Evolutionary conservation across 2,329 filamentous ascomycete genomes (phyloP).

Genomic region (Arthrobotrys sinensis): DNA sequence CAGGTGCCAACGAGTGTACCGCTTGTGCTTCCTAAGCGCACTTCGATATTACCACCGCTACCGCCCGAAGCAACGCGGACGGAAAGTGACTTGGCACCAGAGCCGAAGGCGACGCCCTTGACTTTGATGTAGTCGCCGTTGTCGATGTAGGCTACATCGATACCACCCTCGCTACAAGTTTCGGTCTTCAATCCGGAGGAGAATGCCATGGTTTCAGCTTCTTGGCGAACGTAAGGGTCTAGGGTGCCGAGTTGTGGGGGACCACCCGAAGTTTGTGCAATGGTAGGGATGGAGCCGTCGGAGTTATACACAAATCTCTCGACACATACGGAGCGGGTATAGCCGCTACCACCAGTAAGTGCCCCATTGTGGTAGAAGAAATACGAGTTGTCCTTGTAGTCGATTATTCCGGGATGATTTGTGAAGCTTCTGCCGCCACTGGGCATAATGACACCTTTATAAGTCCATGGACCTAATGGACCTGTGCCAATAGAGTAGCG

Average conservation of each 20-base stretch:
- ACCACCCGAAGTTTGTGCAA: slow-evolving; percentile 65
- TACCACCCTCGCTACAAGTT: slow-evolving; percentile 63
- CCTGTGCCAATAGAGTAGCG: slow-evolving; percentile 65
- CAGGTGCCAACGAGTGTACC: slow-evolving; percentile 65
- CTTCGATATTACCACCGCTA: slow-evolving; percentile 64
- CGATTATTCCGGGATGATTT: slow-evolving; percentile 65
- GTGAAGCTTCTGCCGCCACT: slow-evolving; percentile 65
- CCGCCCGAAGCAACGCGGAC: slow-evolving; percentile 64
- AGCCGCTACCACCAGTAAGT: slow-evolving; percentile 65
- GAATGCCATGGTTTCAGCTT: slow-evolving; percentile 66
- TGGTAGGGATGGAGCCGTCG: slow-evolving; percentile 65
- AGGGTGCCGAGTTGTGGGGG: slow-evolving; percentile 64
- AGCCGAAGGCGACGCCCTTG: slow-evolving; percentile 65
- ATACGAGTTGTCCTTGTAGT: slow-evolving; percentile 65
- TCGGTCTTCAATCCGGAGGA: slow-evolving; percentile 64
- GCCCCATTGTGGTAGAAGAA: slow-evolving; percentile 67
- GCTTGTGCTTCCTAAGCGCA: slow-evolving; percentile 64
- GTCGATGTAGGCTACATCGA: slow-evolving; percentile 64
- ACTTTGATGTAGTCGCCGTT: slow-evolving; percentile 66
- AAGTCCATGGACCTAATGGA: slow-evolving; percentile 66
- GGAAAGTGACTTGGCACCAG: slow-evolving; percentile 63
- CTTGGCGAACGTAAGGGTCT: slow-evolving; percentile 64
- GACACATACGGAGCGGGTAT: slow-evolving; percentile 64
- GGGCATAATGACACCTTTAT: slow-evolving; percentile 65
- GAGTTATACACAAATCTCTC: slow-evolving; percentile 65